These are phyloP conservation scores for Lipomyces yamanashiensis DNA, from an alignment of 805 yeast species.

Conservation along the genomic window DNA sequence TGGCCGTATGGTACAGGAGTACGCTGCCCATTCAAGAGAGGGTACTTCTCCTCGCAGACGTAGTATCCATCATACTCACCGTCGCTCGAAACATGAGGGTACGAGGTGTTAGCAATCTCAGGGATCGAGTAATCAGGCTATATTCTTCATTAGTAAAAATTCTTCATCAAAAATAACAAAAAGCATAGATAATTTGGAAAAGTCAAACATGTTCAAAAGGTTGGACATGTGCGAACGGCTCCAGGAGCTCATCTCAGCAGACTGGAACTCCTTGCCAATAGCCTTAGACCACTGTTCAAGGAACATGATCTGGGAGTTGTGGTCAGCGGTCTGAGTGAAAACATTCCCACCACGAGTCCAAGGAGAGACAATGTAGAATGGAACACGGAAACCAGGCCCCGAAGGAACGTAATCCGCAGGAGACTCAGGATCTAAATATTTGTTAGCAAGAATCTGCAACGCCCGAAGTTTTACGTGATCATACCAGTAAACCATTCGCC, in stretches of 20 bases:
- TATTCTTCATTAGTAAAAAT: too few species aligned
- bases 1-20: conserved; percentile 39
- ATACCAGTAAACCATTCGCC: conserved; percentile 38
- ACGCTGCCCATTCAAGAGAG: conserved; percentile 8
- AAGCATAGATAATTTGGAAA: conserved; percentile 14
- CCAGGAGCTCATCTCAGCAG: conserved; percentile 35
- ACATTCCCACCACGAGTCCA: conserved; percentile 39
- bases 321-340: conserved; percentile 38
- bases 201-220: conserved; percentile 37
- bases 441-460: background rate
- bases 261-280: conserved; percentile 25
- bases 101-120: conserved; percentile 18
- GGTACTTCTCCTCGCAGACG: conserved; percentile 23
- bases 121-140: conserved; percentile 34
- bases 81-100: conserved; percentile 16
- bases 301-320: conserved; percentile 37
- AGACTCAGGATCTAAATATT: conserved; percentile 25
- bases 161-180: background rate
- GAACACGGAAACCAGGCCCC: conserved; percentile 41
- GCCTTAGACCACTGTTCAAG: conserved; percentile 37
- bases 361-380: conserved; percentile 37
- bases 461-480: background rate
- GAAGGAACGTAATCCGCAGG: conserved; percentile 31
- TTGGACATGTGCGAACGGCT: conserved; percentile 39
- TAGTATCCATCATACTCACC: conserved; percentile 24